Base-by-base conservation (phyloP, 345 rosid species). In the Sisymbrium irio region DNA sequence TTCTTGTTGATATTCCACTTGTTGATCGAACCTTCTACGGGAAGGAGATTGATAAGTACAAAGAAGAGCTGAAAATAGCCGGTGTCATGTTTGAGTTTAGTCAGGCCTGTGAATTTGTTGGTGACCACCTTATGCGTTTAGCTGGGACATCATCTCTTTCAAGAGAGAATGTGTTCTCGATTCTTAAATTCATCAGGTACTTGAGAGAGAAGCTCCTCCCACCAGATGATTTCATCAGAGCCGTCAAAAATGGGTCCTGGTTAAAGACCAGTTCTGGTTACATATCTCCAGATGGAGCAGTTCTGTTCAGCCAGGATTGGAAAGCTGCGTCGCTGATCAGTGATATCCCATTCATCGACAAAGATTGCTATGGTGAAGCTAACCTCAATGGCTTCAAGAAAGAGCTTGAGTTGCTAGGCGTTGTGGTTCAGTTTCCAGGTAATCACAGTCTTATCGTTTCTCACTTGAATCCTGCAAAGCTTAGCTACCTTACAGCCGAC, bases 381-480 rank as follows among this genome's bases (percentile, higher is more conserved):
- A 67, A 82, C 55, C 55, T 79, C 32, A 49, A 19, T 6, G 0
- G 1, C 5, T 89, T 77, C 74, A 73, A 80, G 53, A 46, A 11
- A n/a, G 93, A 92, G 62, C 92, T 92, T 19, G 4, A 45, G 60
- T 54, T 84, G 75, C 92, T 92, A 6, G 97, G 96, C 0, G 91
- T 89, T 40, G 53, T 66, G 0, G 83, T 79, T 51, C 59, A 77
- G 46, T 85, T 82, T 62, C 12, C 9, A 1, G 8, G 14, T 14
- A 80, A 59, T 54, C 65, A 81, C 69, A 71, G 81, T 32, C 70
- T 85, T 12, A 78, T 89, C 14, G 56, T 71, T 12, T 59, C 81
- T 14, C 22, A 80, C 77, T 8, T 92, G 46, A 89, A 83, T 71
- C 11, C 65, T 0, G 14, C 78, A 1, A 47, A 9, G 50, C 63